phyloP scores from a whole-genome alignment of 2,329 filamentous ascomycete genomes.

The Colletotrichum sp. region DNA sequence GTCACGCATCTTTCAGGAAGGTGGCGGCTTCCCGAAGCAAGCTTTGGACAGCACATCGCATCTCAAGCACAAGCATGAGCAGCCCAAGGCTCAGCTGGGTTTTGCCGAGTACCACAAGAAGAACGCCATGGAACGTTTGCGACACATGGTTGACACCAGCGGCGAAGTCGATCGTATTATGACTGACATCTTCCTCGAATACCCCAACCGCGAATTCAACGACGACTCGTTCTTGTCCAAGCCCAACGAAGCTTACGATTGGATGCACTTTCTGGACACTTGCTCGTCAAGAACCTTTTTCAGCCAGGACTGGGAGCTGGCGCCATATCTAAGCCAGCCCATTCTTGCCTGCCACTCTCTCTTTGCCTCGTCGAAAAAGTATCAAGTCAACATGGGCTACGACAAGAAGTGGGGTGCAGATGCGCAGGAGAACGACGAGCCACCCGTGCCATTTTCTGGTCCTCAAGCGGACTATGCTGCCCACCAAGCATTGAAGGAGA shows the following conservation, averaged over 20 bases:
- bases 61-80: slow-evolving; percentile 50
- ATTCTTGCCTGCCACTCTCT: slow-evolving; percentile 90
- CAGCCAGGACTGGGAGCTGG: slow-evolving; percentile 93
- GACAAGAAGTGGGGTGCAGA: slow-evolving; percentile 51
- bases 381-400: slow-evolving; percentile 43
- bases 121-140: slow-evolving; percentile 72
- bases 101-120: slow-evolving; percentile 78
- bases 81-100: slow-evolving; percentile 65
- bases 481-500: slow-evolving; percentile 80
- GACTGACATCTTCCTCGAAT: slow-evolving; percentile 84
- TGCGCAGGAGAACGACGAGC: slow-evolving; percentile 53
- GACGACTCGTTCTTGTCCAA: slow-evolving; percentile 92
- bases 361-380: slow-evolving; percentile 76
- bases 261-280: slow-evolving; percentile 91
- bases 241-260: slow-evolving; percentile 87
- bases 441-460: slow-evolving; percentile 78
- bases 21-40: slow-evolving; percentile 75
- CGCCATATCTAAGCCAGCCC: slow-evolving; percentile 84
- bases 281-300: slow-evolving; percentile 80
- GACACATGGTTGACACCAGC: slow-evolving; percentile 79
- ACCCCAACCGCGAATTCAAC: slow-evolving; percentile 87
- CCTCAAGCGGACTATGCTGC: slow-evolving; percentile 83
- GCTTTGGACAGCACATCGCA: slow-evolving; percentile 39
- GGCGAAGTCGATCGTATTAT: slow-evolving; percentile 81
- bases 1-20: slow-evolving; percentile 78